Conservation (phyloP, 139 green algal genomes). For the Desmodesmus armatus region DNA sequence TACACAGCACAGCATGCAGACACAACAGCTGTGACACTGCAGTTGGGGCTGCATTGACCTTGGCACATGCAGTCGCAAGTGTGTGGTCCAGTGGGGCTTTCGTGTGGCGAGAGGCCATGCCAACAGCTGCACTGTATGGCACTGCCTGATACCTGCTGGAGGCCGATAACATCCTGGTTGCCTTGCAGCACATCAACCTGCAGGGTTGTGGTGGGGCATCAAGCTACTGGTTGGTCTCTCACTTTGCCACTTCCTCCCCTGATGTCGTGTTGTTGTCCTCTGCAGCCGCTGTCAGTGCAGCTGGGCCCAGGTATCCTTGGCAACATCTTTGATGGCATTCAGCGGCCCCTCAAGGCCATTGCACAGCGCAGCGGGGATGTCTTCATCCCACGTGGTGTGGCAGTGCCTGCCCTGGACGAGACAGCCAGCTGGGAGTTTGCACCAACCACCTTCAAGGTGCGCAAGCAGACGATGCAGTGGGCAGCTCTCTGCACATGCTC, state of each 20-base stretch:
- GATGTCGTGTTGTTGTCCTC: background rate
- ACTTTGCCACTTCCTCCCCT: background rate
- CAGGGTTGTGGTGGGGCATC: background rate
- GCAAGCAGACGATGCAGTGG: background rate
- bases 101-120: too few relatives aligned
- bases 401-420: conserved; percentile 90
- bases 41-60: background rate
- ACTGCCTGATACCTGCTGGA: too few relatives aligned
- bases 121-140: too few relatives aligned
- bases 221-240: background rate
- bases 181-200: too few relatives aligned
- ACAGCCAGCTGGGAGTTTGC: conserved; percentile 93
- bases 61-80: background rate
- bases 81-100: too few relatives aligned
- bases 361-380: conserved; percentile 80
- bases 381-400: conserved; percentile 98
- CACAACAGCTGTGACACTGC: background rate
- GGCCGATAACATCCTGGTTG: too few relatives aligned
- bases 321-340: conserved; percentile 99
- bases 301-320: conserved; percentile 96
- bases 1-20: too few relatives aligned
- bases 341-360: conserved; percentile 97
- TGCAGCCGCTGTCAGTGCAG: conserved; percentile 95
- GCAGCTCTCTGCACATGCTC: too few relatives aligned
- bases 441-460: conserved; percentile 87